These are phyloP conservation scores for Backusella parvicylindrica DNA, from an alignment of 192 early-diverging fungal genomes.

Conservation along the genomic window DNA sequence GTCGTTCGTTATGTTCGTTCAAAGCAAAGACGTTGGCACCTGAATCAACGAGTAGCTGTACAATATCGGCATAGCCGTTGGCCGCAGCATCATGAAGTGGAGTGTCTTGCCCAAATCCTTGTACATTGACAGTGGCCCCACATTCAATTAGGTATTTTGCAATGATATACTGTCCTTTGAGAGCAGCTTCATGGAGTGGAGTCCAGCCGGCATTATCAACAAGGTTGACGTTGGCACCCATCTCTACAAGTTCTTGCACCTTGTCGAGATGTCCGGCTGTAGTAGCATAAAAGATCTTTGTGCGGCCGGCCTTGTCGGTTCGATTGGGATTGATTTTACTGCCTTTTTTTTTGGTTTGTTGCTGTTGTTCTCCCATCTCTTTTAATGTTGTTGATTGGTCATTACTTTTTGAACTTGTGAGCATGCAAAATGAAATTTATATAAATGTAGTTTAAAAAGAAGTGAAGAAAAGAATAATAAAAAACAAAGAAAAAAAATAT, in stretches of 20 bases:
- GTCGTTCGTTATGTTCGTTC: conserved; percentile 35
- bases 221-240: conserved; percentile 58
- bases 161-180: conserved; percentile 42
- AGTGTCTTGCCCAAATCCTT: conserved; percentile 61
- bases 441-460: too few species aligned
- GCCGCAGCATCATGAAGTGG: conserved; percentile 60
- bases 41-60: conserved; percentile 43
- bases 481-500: neutral
- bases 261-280: conserved; percentile 55
- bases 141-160: conserved; percentile 47
- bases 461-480: too few species aligned
- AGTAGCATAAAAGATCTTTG: conserved; percentile 46
- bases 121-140: conserved; percentile 53
- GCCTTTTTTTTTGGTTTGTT: neutral
- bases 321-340: conserved; percentile 21
- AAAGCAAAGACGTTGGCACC: conserved; percentile 56
- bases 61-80: conserved; percentile 41
- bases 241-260: conserved; percentile 45
- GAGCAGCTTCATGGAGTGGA: conserved; percentile 54
- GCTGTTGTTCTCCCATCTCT: neutral
- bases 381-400: neutral
- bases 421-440: neutral
- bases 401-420: neutral
- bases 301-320: conserved; percentile 45
- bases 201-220: conserved; percentile 66